Evolutionary conservation across 2,329 filamentous ascomycete species (phyloP).

Genomic region (Colletotrichum paranaense): DNA sequence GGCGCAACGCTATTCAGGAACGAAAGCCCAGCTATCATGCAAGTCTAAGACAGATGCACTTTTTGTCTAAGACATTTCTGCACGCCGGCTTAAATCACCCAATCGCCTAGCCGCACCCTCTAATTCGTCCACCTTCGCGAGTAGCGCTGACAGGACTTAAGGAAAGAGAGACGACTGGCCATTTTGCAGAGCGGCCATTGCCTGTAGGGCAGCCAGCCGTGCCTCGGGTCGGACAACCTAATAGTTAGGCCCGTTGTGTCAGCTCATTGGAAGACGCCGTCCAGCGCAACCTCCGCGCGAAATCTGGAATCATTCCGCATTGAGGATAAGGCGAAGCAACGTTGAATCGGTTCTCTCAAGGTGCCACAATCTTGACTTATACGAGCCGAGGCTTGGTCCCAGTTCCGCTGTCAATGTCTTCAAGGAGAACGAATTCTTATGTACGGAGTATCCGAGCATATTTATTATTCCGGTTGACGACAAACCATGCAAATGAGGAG

Average conservation of each 20-base stretch:
- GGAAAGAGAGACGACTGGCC: neutral
- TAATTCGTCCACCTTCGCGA: neutral
- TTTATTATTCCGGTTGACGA: neutral
- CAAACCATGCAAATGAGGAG: neutral
- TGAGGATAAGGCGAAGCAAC: slow-evolving; percentile 2
- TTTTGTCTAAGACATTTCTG: slow-evolving; percentile 19
- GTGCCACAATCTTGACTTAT: slow-evolving; percentile 15
- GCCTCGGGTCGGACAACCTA: slow-evolving; percentile 6
- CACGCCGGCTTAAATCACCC: slow-evolving; percentile 7
- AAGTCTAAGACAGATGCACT: slow-evolving; percentile 28
- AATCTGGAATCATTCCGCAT: slow-evolving; percentile 4
- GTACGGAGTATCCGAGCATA: neutral
- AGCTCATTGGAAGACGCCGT: slow-evolving; percentile 1
- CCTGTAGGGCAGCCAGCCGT: slow-evolving; percentile 1
- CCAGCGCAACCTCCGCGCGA: neutral
- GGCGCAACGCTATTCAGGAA: slow-evolving; percentile 11
- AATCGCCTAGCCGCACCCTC: slow-evolving; percentile 7
- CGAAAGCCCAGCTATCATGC: slow-evolving; percentile 14
- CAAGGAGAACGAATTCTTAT: neutral
- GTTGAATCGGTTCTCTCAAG: neutral
- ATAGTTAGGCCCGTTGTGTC: neutral
- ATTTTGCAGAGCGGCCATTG: neutral
- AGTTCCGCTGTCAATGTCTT: neutral
- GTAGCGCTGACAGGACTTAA: slow-evolving; percentile 16
- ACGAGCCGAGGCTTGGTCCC: slow-evolving; percentile 1